Evolutionary conservation across 768 basidiomycete species (phyloP).

Genomic region (Butyriboletus loyo): DNA sequence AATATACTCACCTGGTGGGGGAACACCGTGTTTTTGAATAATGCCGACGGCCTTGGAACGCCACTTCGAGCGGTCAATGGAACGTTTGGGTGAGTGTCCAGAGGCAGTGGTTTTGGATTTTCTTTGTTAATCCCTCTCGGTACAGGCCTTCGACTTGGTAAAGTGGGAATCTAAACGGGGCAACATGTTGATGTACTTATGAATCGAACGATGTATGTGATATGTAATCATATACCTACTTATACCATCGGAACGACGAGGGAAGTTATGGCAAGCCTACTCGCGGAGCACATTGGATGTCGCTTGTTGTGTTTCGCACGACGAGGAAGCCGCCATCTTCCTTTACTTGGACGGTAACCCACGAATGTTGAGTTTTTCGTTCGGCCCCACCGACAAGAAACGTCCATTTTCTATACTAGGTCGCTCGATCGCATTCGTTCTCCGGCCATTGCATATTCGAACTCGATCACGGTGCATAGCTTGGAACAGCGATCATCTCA

Average conservation of each 20-base stretch:
- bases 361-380: neutral
- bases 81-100: conserved; percentile 30
- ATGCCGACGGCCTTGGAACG: conserved; percentile 26
- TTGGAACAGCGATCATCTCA: no score
- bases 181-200: neutral
- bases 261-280: neutral
- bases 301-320: neutral
- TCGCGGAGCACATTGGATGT: neutral
- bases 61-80: conserved; percentile 11
- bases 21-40: conserved; percentile 42
- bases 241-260: neutral
- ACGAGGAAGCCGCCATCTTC: neutral
- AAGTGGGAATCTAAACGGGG: neutral
- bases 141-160: conserved; percentile 19
- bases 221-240: neutral
- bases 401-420: neutral
- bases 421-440: neutral
- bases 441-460: neutral
- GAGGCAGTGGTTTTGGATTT: neutral
- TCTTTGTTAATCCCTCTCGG: neutral
- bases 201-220: neutral
- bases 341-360: neutral
- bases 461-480: no score
- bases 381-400: neutral
- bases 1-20: conserved; percentile 71